These are phyloP conservation scores for Leucaena leucocephala DNA, from an alignment of 306 rosid genomes.

Conservation along the genomic window DNA sequence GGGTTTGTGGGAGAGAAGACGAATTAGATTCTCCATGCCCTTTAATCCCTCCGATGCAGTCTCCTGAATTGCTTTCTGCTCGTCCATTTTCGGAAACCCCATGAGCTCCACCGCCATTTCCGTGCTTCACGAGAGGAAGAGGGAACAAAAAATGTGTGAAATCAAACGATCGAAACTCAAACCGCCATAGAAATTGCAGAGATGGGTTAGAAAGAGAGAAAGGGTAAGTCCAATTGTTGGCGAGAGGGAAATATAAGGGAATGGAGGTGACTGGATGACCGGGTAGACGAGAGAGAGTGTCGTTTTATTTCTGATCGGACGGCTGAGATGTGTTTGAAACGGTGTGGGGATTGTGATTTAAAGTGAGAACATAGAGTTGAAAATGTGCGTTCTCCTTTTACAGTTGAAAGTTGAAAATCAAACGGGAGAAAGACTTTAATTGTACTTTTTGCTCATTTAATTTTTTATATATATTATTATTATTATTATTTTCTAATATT, in stretches of 20 bases:
- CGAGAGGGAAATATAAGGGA: slow-evolving; percentile 44
- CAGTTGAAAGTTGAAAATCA: background rate
- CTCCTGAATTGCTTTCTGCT: slow-evolving; percentile 76
- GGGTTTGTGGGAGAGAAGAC: slow-evolving; percentile 60
- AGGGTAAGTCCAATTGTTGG: background rate
- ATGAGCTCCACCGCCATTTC: slow-evolving; percentile 74
- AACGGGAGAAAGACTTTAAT: background rate
- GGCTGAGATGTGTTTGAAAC: slow-evolving; percentile 37
- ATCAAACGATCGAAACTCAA: slow-evolving; percentile 22
- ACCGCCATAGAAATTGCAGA: slow-evolving; percentile 20
- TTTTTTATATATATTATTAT: too few relatives aligned
- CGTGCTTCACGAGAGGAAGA: background rate
- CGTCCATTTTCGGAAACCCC: slow-evolving; percentile 66
- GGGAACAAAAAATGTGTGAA: too few relatives aligned
- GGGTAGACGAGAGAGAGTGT: slow-evolving; percentile 29
- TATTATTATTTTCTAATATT: too few relatives aligned
- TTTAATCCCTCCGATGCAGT: slow-evolving; percentile 77
- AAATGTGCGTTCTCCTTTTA: background rate
- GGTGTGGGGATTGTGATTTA: background rate
- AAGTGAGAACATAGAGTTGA: background rate
- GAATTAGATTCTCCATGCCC: slow-evolving; percentile 75
- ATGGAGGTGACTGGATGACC: slow-evolving; percentile 51
- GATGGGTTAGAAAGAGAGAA: background rate
- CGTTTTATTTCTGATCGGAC: slow-evolving; percentile 37
- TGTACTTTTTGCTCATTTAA: background rate